A percentile compares a stretch with the other conserved stretches of the same genome.
Conservation (phyloP, 306 rosid genomes). For the Malus domestica region DNA sequence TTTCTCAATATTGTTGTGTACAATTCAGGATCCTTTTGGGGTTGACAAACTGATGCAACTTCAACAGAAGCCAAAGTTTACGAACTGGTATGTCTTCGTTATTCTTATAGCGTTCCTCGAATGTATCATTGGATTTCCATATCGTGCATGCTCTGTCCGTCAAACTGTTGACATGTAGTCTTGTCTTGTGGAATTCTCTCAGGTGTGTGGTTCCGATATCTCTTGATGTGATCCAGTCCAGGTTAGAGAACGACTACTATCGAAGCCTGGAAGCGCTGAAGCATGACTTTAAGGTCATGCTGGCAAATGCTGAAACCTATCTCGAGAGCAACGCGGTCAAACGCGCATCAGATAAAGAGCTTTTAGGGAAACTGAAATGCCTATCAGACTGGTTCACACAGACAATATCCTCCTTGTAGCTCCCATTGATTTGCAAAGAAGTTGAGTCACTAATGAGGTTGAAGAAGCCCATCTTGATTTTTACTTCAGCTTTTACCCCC, state of each 20-base stretch:
- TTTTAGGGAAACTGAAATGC: conserved; percentile 47
- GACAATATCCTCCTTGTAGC: conserved; percentile 51
- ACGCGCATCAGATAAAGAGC: conserved; percentile 25
- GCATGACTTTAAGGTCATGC: conserved; percentile 61
- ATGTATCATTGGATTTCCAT: not conserved
- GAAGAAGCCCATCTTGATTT: conserved; percentile 24
- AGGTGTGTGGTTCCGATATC: conserved; percentile 89
- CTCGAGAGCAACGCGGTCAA: conserved; percentile 54
- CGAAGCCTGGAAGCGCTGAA: conserved; percentile 80
- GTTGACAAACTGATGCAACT: conserved; percentile 53
- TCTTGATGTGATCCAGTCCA: conserved; percentile 59
- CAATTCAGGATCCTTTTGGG: conserved; percentile 74
- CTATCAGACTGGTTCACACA: conserved; percentile 77
- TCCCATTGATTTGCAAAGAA: conserved; percentile 17
- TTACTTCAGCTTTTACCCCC: not conserved
- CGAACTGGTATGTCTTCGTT: conserved; percentile 53
- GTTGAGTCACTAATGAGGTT: conserved; percentile 25
- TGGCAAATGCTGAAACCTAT: conserved; percentile 53
- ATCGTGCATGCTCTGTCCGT: not conserved
- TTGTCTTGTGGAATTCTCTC: conserved; percentile 17
- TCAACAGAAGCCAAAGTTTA: conserved; percentile 50
- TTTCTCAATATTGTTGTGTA: conserved; percentile 19
- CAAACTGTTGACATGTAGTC: not conserved
- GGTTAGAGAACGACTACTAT: conserved; percentile 80
- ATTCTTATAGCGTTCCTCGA: not conserved